Evolutionary conservation across 2,329 filamentous ascomycete genomes (phyloP), one percentile per base, ranked within the genome.

Genomic region (Aaosphaeria arxii): DNA sequence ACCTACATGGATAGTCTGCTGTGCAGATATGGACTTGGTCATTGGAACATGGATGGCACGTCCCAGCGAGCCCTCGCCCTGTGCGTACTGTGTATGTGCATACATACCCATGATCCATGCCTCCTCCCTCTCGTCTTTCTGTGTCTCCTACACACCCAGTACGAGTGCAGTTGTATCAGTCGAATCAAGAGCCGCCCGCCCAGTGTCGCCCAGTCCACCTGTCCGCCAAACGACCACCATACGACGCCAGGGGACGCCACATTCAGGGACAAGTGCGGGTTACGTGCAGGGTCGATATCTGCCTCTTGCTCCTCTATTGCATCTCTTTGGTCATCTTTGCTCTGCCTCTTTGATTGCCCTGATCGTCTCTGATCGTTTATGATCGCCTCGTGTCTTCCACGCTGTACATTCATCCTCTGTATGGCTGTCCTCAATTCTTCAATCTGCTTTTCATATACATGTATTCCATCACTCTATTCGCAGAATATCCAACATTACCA

Each of bases 251-350:
- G 43, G 49, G 17, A 24, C 59, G 62, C 66, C 65, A 61, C 59
- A 40, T 52, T 63, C 64, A 66, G 61, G 61, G 60, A 62, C 58
- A 54, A 41, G 50, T 54, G 57, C 63, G 58, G 59, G 59, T 64
- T 54, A 59, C 55, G 51, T 62, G 59, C 59, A 60, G 58, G 49
- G 50, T 38, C 13, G 30, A 41, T 46, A 40, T 30, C 11, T 35
- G 48, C 46, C 50, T 51, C 48, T 45, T 56, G 48, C 46, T 52
- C 52, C 30, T 44, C 48, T 49, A 46, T 42, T 51, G 54, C 17
- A 24, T 24, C 51, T 55, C 56, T 61, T 56, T 60, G 57, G 57
- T 44, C 50, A 50, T 46, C 42, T 39, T 31, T 44, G 38, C 42
- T 42, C 44, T 48, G 39, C 40, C 50, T 62, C 46, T 55, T 61